Conservation (phyloP, 176 grass and related monocot species). For the Echinochloa phyllopogon region DNA sequence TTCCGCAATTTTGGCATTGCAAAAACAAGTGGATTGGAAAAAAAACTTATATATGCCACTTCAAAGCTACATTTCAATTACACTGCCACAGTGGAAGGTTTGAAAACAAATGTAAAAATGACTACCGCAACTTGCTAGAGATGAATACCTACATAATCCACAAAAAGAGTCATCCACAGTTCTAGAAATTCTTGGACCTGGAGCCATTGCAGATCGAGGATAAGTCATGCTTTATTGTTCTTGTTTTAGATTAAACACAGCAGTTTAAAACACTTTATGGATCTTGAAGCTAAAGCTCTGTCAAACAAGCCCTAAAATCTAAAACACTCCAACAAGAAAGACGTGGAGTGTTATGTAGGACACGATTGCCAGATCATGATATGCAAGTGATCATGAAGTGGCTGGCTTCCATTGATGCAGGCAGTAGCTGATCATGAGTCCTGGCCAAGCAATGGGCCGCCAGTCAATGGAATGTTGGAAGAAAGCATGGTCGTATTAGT, state of each 20-base stretch:
- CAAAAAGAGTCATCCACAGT: background rate
- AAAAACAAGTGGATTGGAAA: constrained; percentile 22
- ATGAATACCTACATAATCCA: background rate
- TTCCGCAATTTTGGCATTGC: background rate
- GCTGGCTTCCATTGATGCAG: background rate
- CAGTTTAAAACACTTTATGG: background rate
- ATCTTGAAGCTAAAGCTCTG: no score
- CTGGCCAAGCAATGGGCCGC: background rate
- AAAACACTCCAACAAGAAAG: background rate
- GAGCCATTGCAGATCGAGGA: background rate
- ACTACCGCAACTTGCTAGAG: background rate
- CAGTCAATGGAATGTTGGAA: constrained; percentile 10
- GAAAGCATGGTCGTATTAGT: background rate
- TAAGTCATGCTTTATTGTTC: background rate
- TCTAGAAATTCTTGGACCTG: background rate
- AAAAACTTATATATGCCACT: background rate
- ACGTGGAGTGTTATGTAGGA: background rate
- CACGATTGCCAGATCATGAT: background rate
- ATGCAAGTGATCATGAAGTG: background rate
- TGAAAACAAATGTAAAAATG: background rate
- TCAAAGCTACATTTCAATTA: background rate
- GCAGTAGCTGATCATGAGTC: background rate
- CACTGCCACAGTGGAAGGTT: background rate
- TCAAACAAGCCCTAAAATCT: no score
- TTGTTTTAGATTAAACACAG: background rate